Base-by-base conservation (phyloP, 768 basidiomycete genomes). In the Leccinellum luteum region DNA sequence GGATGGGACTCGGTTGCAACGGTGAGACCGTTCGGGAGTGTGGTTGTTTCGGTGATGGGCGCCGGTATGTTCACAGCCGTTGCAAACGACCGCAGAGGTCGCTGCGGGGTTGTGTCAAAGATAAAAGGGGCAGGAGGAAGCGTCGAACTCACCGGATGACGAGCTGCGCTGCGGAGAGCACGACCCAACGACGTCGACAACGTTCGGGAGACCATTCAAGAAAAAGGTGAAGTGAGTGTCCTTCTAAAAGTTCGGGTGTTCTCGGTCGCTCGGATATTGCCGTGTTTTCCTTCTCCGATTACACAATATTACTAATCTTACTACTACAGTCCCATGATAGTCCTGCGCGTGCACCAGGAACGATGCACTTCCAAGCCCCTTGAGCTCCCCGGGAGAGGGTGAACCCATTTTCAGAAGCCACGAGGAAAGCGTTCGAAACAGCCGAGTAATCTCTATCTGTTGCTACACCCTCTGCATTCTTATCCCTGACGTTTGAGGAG, bases 1-100 rank as follows among this genome's bases (percentile, higher is more conserved):
- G 92, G 82, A 59, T 94, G 90, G 8, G 90, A 77, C 75, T 96
- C 94, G 2, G 94, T 96, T 50, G 95, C 95, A 63, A 99, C 87
- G 13, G 94, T 96, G 57, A 99, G 80, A 59, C 97, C 97, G 78
- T 97, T 98, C 14, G 92, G 80, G 54, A 99, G 88, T 6, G 93
- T 96, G 27, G 94, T 89, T 59, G 93, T 85, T 75, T 98, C 87
- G 47, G 94, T 97, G 62, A 88, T 79, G 53, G 96, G 96, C 51
- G 82, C 77, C 45, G 80, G 76, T 59, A 81, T 67, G 73, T 83
- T 85, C 64, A 81, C 83, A 58, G 84, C 82, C 59, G 90, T 91
- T 66, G 90, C 90, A 68, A 89, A 89, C 64, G 82, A 79, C 70
- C 90, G 84, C 72, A 86, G 72, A 51, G 81, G 70, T 60, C 82